Conservation (phyloP, 139 green algal genomes). For the Volvox reticuliferus region DNA sequence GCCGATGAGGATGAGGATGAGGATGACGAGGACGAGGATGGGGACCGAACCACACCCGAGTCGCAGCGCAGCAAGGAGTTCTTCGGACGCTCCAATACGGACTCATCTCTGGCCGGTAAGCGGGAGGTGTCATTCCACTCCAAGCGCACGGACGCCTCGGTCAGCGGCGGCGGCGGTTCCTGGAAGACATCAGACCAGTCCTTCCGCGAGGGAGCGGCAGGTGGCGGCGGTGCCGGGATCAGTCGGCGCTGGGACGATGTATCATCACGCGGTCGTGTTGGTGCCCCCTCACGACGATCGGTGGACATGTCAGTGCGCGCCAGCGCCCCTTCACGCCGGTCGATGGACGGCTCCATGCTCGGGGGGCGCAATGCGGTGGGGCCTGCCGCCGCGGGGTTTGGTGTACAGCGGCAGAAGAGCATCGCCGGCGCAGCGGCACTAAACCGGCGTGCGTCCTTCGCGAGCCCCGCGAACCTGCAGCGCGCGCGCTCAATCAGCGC, state of each 20-base stretch:
- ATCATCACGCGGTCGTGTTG: too few species aligned
- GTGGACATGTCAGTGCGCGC: neutral
- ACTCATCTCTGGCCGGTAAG: neutral
- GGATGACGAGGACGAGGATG: neutral
- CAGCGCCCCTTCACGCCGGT: neutral
- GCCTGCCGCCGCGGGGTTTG: neutral
- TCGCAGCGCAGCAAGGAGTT: neutral
- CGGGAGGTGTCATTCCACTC: neutral
- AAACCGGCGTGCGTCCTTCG: neutral
- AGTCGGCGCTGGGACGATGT: too few species aligned
- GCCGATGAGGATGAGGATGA: neutral
- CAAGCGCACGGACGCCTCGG: neutral
- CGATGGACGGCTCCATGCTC: neutral
- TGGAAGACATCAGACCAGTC: neutral
- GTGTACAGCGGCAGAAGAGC: neutral
- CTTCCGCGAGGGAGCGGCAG: too few species aligned
- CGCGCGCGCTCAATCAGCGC: constrained; percentile 12
- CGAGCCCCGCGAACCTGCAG: neutral
- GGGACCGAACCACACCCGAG: neutral
- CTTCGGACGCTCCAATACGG: neutral
- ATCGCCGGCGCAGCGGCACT: neutral
- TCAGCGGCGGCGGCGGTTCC: neutral
- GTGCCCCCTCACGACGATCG: neutral
- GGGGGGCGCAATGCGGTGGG: neutral
- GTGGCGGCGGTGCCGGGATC: neutral